Evolutionary conservation across 2,329 filamentous ascomycete genomes (phyloP).

Genomic region (Penicillium thymicola): DNA sequence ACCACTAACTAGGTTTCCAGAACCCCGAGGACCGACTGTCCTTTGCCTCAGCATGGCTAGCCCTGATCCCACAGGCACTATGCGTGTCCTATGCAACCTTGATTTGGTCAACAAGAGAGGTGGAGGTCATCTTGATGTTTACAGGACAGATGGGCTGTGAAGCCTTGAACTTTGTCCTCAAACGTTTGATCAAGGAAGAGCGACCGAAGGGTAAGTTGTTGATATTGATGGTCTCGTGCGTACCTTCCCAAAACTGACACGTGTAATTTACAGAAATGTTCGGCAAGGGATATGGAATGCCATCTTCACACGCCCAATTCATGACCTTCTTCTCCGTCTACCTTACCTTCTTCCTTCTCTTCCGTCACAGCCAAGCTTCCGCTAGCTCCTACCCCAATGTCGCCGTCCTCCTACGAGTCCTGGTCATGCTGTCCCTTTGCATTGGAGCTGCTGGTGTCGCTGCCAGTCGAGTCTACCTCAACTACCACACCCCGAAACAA

Average conservation of each 20-base stretch:
- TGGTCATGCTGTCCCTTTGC: conserved; percentile 57
- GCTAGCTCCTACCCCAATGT: conserved; percentile 43
- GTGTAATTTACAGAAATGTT: conserved; percentile 56
- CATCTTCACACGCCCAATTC: conserved; percentile 91
- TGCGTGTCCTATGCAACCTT: conserved; percentile 87
- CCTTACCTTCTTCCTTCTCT: conserved; percentile 76
- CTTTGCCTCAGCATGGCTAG: conserved; percentile 86
- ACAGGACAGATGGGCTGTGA: conserved; percentile 89
- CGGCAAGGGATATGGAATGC: conserved; percentile 97
- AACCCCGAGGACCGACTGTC: conserved; percentile 83
- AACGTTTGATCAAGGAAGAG: conserved; percentile 89
- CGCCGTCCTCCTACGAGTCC: conserved; percentile 54
- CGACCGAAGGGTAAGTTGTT: conserved; percentile 67
- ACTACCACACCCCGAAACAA: conserved; percentile 86
- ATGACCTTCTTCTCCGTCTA: conserved; percentile 87
- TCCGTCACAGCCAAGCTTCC: conserved; percentile 66
- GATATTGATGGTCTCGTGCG: not conserved
- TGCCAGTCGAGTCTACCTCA: conserved; percentile 81
- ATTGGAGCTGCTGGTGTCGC: conserved; percentile 67
- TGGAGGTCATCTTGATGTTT: conserved; percentile 86
- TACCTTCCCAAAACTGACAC: not conserved
- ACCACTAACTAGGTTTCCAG: conserved; percentile 46
- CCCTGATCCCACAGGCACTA: conserved; percentile 86
- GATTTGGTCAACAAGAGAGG: conserved; percentile 85
- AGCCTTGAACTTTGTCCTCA: conserved; percentile 82